A percentile compares a stretch with the other conserved stretches of the same genome.
Evolutionary conservation across 2,329 filamentous ascomycete species (phyloP).

Genomic region (Epichloe scottii): DNA sequence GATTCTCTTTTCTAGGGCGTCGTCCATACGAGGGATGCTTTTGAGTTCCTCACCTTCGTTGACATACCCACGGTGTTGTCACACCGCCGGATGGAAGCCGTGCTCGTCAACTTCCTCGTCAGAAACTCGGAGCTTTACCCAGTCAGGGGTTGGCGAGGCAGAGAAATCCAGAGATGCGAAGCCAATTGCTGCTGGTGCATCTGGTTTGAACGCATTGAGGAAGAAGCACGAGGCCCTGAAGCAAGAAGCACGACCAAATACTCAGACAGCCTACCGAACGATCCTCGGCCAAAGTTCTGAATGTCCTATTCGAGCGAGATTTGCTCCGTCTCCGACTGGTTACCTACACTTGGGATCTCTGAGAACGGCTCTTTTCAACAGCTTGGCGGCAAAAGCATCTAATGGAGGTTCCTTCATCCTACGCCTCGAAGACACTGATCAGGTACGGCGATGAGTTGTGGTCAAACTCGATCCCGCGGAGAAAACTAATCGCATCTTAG

Average conservation of each 20-base stretch:
- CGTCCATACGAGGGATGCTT: neutral
- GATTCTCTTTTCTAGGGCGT: neutral
- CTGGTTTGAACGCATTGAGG: conserved; percentile 9
- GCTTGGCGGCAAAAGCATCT: conserved; percentile 75
- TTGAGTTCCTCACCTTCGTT: neutral
- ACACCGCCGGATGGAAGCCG: neutral
- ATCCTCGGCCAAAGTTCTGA: conserved; percentile 37
- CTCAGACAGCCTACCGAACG: conserved; percentile 9
- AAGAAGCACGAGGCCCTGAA: conserved; percentile 12
- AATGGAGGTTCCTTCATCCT: conserved; percentile 74
- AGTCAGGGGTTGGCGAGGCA: neutral
- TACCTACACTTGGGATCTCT: conserved; percentile 86
- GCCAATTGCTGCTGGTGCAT: neutral
- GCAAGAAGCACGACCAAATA: conserved; percentile 6
- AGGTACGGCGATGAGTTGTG: conserved; percentile 41
- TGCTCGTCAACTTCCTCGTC: neutral
- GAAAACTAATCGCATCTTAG: conserved; percentile 27
- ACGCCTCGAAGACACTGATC: conserved; percentile 90
- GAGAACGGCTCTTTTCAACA: conserved; percentile 91
- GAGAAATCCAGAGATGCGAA: neutral
- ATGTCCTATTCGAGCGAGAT: conserved; percentile 49
- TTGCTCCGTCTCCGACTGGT: conserved; percentile 91
- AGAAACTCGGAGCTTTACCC: neutral
- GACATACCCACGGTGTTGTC: neutral
- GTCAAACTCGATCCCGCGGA: neutral